Percentiles rank a stretch among this genome's conserved stretches.
phyloP scores from a whole-genome alignment of 2,329 filamentous ascomycete genomes.

The Fusarium luffae region DNA sequence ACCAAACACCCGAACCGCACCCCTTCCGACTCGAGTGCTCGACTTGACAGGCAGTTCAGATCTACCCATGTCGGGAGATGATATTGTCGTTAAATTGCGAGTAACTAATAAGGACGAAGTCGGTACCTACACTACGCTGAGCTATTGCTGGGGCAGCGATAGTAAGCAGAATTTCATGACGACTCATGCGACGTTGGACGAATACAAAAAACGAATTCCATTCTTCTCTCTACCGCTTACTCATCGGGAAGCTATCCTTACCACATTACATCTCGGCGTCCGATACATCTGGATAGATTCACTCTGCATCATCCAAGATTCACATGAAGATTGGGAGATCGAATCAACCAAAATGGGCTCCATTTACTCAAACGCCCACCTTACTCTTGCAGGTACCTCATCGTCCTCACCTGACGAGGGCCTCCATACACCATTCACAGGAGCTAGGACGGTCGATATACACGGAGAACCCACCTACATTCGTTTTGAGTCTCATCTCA shows the following conservation, averaged over 20 bases:
- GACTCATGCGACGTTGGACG: neutral
- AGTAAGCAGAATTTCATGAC: slow-evolving; percentile 1
- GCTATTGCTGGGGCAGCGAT: slow-evolving; percentile 18
- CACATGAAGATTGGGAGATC: slow-evolving; percentile 7
- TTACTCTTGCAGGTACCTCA: slow-evolving; percentile 1
- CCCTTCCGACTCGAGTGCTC: neutral
- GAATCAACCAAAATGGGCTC: slow-evolving; percentile 1
- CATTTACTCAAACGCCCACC: neutral
- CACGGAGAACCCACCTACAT: neutral
- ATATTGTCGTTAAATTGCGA: neutral
- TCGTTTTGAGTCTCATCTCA: neutral
- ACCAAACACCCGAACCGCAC: neutral
- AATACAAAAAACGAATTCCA: neutral
- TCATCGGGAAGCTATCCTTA: neutral
- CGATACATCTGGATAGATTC: slow-evolving; percentile 18
- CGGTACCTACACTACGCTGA: neutral
- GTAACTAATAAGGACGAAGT: neutral
- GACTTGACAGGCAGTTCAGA: neutral
- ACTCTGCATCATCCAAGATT: slow-evolving; percentile 16
- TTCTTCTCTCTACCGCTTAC: slow-evolving; percentile 1
- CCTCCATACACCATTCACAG: slow-evolving; percentile 2
- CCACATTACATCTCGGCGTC: neutral
- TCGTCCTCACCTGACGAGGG: neutral
- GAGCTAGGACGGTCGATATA: neutral
- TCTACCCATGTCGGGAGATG: neutral